Percentiles rank a stretch among this genome's conserved stretches.
These are phyloP conservation scores for Picea glauca DNA, from an alignment of 75 land plant species.

Conservation along the genomic window DNA sequence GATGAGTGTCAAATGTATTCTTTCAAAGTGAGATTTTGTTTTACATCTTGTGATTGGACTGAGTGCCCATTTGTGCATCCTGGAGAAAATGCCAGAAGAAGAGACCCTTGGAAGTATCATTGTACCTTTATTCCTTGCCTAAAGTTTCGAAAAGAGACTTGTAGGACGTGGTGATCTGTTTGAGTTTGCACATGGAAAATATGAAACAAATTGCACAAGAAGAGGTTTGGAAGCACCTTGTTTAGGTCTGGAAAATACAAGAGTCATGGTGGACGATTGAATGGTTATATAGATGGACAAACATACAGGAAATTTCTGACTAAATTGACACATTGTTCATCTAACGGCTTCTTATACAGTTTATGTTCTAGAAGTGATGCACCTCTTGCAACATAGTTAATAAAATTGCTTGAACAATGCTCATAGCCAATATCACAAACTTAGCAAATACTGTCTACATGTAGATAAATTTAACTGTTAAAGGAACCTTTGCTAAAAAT, in stretches of 20 bases:
- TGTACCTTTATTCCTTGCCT: conserved; percentile 87
- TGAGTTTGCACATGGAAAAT: conserved; percentile 88
- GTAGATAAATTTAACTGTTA: no score
- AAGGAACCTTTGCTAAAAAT: no score
- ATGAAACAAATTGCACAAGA: conserved; percentile 59
- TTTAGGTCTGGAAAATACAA: not conserved
- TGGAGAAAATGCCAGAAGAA: conserved; percentile 71
- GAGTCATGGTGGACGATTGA: not conserved
- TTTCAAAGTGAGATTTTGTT: conserved; percentile 38
- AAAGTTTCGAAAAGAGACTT: conserved; percentile 65
- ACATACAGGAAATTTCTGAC: no score
- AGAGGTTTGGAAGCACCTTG: conserved; percentile 10
- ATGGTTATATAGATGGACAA: no score
- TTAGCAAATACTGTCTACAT: no score
- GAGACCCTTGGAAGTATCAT: conserved; percentile 69
- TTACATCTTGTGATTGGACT: conserved; percentile 81
- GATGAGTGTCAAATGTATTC: no score
- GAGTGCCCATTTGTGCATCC: conserved; percentile 93
- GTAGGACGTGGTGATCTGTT: conserved; percentile 66
- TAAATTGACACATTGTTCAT: not conserved
- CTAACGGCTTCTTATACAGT: not conserved
- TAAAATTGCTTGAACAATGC: no score
- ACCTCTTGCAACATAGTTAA: not conserved
- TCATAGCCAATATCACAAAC: no score
- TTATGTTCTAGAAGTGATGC: not conserved